Conservation (phyloP, 129 eudicot species). For the Pulicaria dysenterica region DNA sequence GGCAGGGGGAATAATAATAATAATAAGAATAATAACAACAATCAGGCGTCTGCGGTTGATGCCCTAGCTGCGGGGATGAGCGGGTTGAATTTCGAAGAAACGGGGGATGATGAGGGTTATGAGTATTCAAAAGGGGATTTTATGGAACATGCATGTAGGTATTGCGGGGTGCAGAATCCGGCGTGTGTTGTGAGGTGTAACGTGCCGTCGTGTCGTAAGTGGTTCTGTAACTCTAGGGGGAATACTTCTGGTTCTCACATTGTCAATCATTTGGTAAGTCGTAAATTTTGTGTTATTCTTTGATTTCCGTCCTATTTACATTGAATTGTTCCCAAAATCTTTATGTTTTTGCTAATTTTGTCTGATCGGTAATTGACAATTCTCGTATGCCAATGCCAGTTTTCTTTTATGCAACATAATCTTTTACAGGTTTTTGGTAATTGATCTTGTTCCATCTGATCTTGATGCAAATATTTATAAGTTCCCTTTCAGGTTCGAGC, state of each 20-base stretch:
- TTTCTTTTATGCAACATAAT: not conserved
- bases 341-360: no score
- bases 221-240: slow-evolving; percentile 95
- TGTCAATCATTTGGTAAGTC: slow-evolving; percentile 80
- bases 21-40: slow-evolving; percentile 28
- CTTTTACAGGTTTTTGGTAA: not conserved
- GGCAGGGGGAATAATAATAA: slow-evolving; percentile 35
- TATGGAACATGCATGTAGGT: slow-evolving; percentile 83
- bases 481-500: slow-evolving; percentile 54
- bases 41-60: slow-evolving; percentile 68
- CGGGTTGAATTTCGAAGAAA: slow-evolving; percentile 89
- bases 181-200: slow-evolving; percentile 98
- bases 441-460: not conserved
- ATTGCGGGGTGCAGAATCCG: slow-evolving; percentile 92
- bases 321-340: not conserved
- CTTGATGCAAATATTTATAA: not conserved
- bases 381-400: no score
- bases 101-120: slow-evolving; percentile 79
- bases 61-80: slow-evolving; percentile 96
- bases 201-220: slow-evolving; percentile 87
- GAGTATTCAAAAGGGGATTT: slow-evolving; percentile 83
- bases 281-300: not conserved
- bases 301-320: not conserved
- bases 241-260: slow-evolving; percentile 96
- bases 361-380: no score